Evolutionary conservation across 2,329 filamentous ascomycete species (phyloP).

Genomic region (Orbilia blumenaviensis): DNA sequence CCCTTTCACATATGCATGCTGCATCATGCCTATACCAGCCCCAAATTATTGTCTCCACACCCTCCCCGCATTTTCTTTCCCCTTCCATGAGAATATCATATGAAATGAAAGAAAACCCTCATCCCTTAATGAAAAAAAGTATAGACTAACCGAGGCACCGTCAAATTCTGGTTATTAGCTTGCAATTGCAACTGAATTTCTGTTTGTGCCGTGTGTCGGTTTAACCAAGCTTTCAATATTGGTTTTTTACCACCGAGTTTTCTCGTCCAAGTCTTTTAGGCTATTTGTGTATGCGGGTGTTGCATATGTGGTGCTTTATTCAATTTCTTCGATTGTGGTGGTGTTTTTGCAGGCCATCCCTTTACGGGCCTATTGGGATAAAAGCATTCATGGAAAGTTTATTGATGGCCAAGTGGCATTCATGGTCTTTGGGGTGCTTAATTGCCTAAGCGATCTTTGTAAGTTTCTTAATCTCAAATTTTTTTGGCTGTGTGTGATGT

Average conservation of each 20-base stretch:
- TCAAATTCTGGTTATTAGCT: conserved; percentile 59
- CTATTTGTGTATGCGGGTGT: conserved; percentile 37
- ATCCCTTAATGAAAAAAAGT: neutral
- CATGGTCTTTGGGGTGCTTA: conserved; percentile 26
- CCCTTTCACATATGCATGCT: neutral
- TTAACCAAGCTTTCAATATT: conserved; percentile 63
- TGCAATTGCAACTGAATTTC: conserved; percentile 62
- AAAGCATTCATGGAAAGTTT: conserved; percentile 38
- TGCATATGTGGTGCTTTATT: conserved; percentile 27
- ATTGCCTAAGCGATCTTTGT: conserved; percentile 48
- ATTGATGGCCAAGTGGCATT: conserved; percentile 39
- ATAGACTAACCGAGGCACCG: conserved; percentile 21
- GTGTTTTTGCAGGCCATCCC: conserved; percentile 45
- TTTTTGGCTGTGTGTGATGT: neutral
- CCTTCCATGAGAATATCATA: neutral
- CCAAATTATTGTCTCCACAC: conserved; percentile 24
- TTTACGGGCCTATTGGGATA: conserved; percentile 47
- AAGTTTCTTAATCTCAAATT: neutral
- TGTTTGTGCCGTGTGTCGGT: conserved; percentile 62
- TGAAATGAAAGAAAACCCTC: neutral
- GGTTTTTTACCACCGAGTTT: conserved; percentile 62
- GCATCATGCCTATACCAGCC: neutral
- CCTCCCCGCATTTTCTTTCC: conserved; percentile 8
- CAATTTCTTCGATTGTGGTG: conserved; percentile 14
- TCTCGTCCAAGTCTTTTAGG: conserved; percentile 42